Evolutionary conservation across 2,329 filamentous ascomycete genomes (phyloP).

Genomic region (Teratosphaeria gauchensis): DNA sequence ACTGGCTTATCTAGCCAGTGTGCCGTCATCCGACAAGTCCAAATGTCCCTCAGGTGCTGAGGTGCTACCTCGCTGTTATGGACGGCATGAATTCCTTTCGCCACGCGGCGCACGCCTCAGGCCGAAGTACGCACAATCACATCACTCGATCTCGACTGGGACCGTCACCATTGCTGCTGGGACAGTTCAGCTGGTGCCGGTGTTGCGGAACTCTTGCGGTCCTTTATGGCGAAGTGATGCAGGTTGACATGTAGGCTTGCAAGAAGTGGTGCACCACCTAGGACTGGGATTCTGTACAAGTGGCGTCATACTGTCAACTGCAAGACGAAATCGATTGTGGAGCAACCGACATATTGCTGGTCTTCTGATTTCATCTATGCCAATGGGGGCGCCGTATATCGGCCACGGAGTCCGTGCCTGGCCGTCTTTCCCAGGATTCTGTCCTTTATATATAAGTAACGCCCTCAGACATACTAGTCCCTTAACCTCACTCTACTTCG

Average conservation of each 20-base stretch:
- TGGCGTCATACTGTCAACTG: not conserved
- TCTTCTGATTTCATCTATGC: not conserved
- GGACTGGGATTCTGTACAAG: not conserved
- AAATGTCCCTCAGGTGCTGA: not conserved
- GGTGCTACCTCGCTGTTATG: not conserved
- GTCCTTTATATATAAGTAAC: not conserved
- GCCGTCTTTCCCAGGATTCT: not conserved
- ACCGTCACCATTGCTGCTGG: no score
- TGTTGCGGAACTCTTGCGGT: not conserved
- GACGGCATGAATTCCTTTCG: not conserved
- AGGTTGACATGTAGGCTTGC: not conserved
- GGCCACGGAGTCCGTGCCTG: not conserved
- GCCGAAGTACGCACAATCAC: no score
- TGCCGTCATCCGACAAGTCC: not conserved
- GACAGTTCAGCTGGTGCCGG: no score
- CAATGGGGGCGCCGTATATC: not conserved
- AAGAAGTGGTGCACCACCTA: not conserved
- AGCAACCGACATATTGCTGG: not conserved
- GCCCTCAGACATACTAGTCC: not conserved
- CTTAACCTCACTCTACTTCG: not conserved
- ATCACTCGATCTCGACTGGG: no score
- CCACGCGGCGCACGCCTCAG: not conserved
- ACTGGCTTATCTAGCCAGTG: no score
- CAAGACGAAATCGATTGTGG: not conserved
- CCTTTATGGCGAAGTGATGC: not conserved